Conservation (phyloP, 1,284 basidiomycete species). For the Microbotryum scabiosae region DNA sequence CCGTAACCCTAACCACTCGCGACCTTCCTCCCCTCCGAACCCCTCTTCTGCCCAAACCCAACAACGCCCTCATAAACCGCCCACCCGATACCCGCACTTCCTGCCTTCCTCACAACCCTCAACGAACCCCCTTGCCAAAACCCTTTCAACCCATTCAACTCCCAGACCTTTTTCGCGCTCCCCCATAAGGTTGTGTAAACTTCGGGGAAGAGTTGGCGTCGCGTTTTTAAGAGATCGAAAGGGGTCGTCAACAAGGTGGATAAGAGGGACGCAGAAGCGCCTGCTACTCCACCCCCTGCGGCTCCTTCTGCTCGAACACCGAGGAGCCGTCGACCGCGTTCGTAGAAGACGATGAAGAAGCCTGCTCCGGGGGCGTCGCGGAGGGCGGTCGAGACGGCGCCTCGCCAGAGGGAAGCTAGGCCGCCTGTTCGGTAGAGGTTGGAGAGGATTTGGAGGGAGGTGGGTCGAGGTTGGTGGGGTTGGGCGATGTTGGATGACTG, state of each 20-base stretch:
- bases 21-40: neutral
- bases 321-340: constrained; percentile 40
- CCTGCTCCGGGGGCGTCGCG: constrained; percentile 95
- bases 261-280: constrained; percentile 30
- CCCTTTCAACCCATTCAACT: constrained; percentile 43
- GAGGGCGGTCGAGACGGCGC: constrained; percentile 61
- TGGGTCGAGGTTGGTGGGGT: constrained; percentile 6
- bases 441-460: constrained; percentile 7
- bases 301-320: constrained; percentile 19
- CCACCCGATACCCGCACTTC: constrained; percentile 88
- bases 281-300: constrained; percentile 22
- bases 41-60: constrained; percentile 20
- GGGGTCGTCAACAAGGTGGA: constrained; percentile 36
- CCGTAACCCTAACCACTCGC: too few species aligned
- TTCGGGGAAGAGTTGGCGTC: constrained; percentile 28
- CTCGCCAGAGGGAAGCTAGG: constrained; percentile 47
- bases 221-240: constrained; percentile 37
- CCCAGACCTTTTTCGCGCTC: constrained; percentile 22
- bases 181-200: constrained; percentile 19
- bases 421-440: constrained; percentile 21
- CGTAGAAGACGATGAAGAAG: constrained; percentile 84
- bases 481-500: neutral
- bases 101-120: constrained; percentile 73
- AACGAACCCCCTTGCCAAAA: constrained; percentile 81
- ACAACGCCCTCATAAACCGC: constrained; percentile 73